These are phyloP conservation scores for Didymella segeticola DNA, from an alignment of 2,329 filamentous ascomycete genomes.

Conservation along the genomic window DNA sequence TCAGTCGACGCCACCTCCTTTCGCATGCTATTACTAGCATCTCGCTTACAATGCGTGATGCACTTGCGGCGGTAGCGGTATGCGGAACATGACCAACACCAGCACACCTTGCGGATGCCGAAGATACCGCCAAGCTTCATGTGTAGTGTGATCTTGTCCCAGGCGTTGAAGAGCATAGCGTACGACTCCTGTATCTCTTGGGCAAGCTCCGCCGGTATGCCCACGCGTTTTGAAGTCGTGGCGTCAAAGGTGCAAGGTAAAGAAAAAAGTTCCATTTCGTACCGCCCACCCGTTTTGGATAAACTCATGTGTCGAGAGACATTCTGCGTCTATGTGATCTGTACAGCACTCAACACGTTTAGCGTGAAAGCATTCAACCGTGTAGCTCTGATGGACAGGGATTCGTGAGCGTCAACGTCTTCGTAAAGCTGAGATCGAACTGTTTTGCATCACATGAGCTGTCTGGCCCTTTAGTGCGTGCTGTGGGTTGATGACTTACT, in stretches of 20 bases:
- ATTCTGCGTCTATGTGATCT: constrained; percentile 28
- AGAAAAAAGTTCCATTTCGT: constrained; percentile 25
- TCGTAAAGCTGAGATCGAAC: no score
- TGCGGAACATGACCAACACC: no score
- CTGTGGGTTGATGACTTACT: no score
- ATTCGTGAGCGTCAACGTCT: constrained; percentile 24
- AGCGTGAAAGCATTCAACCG: constrained; percentile 29
- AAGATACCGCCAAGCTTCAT: constrained; percentile 11
- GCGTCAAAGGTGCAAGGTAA: constrained; percentile 31
- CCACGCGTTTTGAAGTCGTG: no score
- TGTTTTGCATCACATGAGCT: no score
- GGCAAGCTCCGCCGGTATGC: constrained; percentile 12
- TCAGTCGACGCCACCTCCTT: no score
- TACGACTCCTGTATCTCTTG: constrained; percentile 32
- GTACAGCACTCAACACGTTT: constrained; percentile 22
- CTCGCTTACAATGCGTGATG: no score
- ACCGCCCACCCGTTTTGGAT: constrained; percentile 13
- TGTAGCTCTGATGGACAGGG: constrained; percentile 19
- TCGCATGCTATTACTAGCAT: no score
- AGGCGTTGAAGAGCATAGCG: constrained; percentile 29
- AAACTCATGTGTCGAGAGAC: constrained; percentile 29
- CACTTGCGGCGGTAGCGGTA: no score
- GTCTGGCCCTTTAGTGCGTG: no score
- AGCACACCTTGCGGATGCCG: not conserved
- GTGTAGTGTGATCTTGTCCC: constrained; percentile 13